phyloP scores from a whole-genome alignment of 768 basidiomycete species.

The Cyclocybe cylindracea region DNA sequence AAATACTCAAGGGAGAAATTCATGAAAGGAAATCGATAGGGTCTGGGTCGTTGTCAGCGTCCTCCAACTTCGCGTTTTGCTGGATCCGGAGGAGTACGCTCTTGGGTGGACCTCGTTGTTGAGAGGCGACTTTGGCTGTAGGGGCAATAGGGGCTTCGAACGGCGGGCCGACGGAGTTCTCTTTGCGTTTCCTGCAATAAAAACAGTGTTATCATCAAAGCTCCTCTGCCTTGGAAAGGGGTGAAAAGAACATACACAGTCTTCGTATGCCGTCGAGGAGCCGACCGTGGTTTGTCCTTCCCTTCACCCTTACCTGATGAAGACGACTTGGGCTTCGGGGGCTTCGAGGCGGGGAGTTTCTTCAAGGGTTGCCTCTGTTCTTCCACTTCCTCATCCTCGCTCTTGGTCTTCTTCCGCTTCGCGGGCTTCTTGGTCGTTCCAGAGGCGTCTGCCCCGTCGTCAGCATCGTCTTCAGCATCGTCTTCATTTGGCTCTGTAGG shows the following conservation, averaged over 20 bases:
- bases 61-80: constrained; percentile 21
- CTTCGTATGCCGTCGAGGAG: neutral
- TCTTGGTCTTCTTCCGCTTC: constrained; percentile 10
- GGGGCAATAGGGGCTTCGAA: neutral
- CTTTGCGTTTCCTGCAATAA: constrained; percentile 33
- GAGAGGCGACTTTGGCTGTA: neutral
- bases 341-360: neutral
- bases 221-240: neutral
- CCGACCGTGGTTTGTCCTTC: neutral
- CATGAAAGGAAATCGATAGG: constrained; percentile 48
- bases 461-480: neutral
- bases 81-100: constrained; percentile 39
- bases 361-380: neutral
- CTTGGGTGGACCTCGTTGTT: constrained; percentile 35
- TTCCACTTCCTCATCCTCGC: constrained; percentile 1
- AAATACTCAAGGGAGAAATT: constrained; percentile 8
- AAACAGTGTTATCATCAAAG: neutral
- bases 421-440: neutral
- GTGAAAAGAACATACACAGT: constrained; percentile 10
- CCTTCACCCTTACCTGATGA: neutral
- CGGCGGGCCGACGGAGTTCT: constrained; percentile 22
- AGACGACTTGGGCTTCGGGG: neutral
- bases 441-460: neutral
- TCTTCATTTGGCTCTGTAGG: neutral
- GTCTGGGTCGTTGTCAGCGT: constrained; percentile 42